Conservation (phyloP, 345 rosid species). For the Aegle marmelos region DNA sequence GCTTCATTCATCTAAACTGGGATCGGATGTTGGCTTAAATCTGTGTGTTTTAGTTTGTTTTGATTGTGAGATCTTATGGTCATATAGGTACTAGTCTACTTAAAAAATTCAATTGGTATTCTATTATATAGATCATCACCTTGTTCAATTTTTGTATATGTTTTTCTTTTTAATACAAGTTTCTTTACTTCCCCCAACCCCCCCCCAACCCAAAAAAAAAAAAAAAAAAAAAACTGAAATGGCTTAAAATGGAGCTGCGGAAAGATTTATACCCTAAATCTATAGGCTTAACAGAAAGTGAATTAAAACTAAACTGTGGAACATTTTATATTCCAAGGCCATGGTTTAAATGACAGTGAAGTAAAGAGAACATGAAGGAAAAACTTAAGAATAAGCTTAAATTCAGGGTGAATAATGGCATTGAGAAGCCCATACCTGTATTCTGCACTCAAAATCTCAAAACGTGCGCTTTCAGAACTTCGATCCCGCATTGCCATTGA, state of each 20-base stretch:
- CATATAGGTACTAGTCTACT: too few relatives aligned
- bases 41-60: too few relatives aligned
- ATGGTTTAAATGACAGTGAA: neutral
- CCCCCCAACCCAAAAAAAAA: too few relatives aligned
- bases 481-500: conserved; percentile 91
- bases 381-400: neutral
- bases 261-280: neutral
- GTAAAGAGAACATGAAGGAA: neutral
- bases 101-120: too few relatives aligned
- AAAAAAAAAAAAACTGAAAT: neutral
- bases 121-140: too few relatives aligned
- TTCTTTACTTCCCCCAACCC: too few relatives aligned
- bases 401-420: neutral
- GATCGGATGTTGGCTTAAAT: too few relatives aligned
- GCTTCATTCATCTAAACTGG: too few relatives aligned
- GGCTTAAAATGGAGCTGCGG: neutral
- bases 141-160: too few relatives aligned
- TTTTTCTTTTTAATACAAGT: too few relatives aligned
- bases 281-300: neutral
- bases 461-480: conserved; percentile 92
- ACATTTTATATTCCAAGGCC: neutral
- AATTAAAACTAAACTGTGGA: neutral
- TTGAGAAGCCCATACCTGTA: conserved; percentile 50
- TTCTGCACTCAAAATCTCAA: conserved; percentile 77
- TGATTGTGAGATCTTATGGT: too few relatives aligned